Percentiles rank a stretch among this genome's conserved stretches.
Conservation (phyloP, 805 yeast species). For the Cyberlindnera petersonii region DNA sequence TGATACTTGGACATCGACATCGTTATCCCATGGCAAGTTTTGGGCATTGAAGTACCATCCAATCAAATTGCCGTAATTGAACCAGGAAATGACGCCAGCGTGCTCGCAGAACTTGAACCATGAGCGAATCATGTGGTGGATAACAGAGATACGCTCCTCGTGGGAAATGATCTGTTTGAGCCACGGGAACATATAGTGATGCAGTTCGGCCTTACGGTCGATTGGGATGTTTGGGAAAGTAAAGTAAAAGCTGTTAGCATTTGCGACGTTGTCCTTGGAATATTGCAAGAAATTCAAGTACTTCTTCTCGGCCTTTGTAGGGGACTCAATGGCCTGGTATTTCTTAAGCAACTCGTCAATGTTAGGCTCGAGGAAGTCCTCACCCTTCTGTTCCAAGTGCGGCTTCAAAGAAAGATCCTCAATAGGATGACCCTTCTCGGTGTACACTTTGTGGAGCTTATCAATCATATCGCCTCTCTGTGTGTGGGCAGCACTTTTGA, state of each 20-base stretch:
- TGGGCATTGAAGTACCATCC: slow-evolving; percentile 62
- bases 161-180: slow-evolving; percentile 28
- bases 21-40: slow-evolving; percentile 58
- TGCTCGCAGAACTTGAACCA: slow-evolving; percentile 50
- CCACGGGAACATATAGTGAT: slow-evolving; percentile 33
- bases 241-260: slow-evolving; percentile 26
- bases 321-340: slow-evolving; percentile 13
- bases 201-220: slow-evolving; percentile 27
- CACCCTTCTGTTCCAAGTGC: slow-evolving; percentile 11
- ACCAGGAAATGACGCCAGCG: slow-evolving; percentile 49
- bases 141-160: slow-evolving; percentile 28
- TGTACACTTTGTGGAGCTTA: slow-evolving; percentile 9
- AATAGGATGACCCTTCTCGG: slow-evolving; percentile 5
- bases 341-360: slow-evolving; percentile 13
- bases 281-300: slow-evolving; percentile 25
- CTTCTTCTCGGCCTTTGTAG: slow-evolving; percentile 23
- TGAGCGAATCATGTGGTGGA: slow-evolving; percentile 48
- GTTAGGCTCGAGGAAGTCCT: slow-evolving; percentile 20
- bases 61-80: slow-evolving; percentile 59
- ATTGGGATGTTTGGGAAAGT: slow-evolving; percentile 25
- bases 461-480: slow-evolving; percentile 11
- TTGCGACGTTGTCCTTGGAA: slow-evolving; percentile 24
- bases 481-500: slow-evolving; percentile 5
- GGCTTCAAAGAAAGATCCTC: slow-evolving; percentile 17
- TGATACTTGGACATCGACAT: slow-evolving; percentile 59